Evolutionary conservation across 2,329 filamentous ascomycete genomes (phyloP).

Genomic region (Botrytis medusae): DNA sequence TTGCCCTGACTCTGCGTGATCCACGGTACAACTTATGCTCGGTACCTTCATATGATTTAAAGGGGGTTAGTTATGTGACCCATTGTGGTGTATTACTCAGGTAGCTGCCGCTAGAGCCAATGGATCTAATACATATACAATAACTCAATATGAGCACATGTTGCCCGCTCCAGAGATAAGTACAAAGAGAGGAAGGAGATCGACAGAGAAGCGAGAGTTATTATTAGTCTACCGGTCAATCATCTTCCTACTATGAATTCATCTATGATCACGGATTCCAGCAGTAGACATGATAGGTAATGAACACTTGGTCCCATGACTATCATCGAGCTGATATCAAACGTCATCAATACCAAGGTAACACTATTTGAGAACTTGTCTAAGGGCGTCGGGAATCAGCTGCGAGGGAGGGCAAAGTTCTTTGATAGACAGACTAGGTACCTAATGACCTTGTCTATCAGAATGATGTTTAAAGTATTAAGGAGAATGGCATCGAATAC

Average conservation of each 20-base stretch:
- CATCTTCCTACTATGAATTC: not conserved
- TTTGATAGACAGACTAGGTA: not conserved
- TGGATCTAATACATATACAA: conserved; percentile 2
- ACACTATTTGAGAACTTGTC: not conserved
- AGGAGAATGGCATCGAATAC: not conserved
- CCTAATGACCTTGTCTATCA: not conserved
- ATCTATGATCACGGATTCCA: not conserved
- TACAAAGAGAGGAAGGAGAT: not conserved
- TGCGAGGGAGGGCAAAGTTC: not conserved
- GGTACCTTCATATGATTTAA: not conserved
- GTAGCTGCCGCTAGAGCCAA: not conserved
- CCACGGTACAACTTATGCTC: not conserved
- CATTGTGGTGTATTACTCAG: not conserved
- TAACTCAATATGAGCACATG: not conserved
- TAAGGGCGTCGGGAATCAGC: not conserved
- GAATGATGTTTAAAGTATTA: not conserved
- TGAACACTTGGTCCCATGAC: not conserved
- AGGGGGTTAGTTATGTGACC: not conserved
- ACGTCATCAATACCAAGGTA: not conserved
- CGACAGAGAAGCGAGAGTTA: not conserved
- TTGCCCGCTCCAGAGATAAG: not conserved
- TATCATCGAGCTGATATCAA: not conserved
- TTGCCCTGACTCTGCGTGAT: not conserved
- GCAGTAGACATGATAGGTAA: not conserved
- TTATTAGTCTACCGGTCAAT: not conserved